These are phyloP conservation scores for Geranomyces variabilis DNA, from an alignment of 192 early-diverging fungal genomes.

Conservation along the genomic window DNA sequence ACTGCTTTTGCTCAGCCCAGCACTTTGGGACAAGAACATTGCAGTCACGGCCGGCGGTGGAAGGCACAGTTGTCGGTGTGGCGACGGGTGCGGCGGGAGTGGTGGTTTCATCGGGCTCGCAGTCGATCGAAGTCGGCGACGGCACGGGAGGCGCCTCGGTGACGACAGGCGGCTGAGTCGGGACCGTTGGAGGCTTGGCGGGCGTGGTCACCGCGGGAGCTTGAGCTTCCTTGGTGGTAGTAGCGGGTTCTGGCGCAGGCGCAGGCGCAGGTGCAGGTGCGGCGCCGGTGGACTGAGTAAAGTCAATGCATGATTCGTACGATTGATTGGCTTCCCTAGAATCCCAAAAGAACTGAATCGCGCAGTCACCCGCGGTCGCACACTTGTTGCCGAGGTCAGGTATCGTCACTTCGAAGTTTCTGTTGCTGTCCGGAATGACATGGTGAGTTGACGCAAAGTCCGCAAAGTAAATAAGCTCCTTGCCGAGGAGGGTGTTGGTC, in stretches of 20 bases:
- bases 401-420: constrained; percentile 15
- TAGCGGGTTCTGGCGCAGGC: neutral
- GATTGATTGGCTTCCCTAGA: neutral
- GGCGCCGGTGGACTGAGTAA: neutral
- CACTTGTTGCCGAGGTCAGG: constrained; percentile 14
- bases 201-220: neutral
- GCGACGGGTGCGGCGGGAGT: neutral
- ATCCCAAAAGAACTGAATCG: constrained; percentile 25
- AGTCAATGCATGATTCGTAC: constrained; percentile 20
- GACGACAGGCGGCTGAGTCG: too few relatives aligned
- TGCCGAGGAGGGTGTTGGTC: constrained; percentile 13
- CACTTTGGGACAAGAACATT: neutral
- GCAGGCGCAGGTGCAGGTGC: neutral
- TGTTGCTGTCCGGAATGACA: neutral
- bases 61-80: neutral
- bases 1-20: constrained; percentile 2
- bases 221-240: neutral
- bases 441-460: neutral
- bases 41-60: constrained; percentile 5
- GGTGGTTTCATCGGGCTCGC: neutral
- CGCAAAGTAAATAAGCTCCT: constrained; percentile 5
- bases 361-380: neutral
- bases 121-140: neutral
- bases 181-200: neutral
- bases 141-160: neutral